Evolutionary conservation across 176 grass and related monocot genomes (phyloP).

Genomic region (sorghum (Sorghum bicolor)): Sorghum_bicolor_NCBIv3 NC_012873.2:62567501-62568000

Average conservation of each 20-base stretch:
- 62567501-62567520: conserved; percentile 3
- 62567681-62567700: conserved; percentile 82
- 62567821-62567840: conserved; percentile 93
- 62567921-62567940: neutral
- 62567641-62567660: conserved; percentile 65
- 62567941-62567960: conserved; percentile 35
- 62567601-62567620: conserved; percentile 85
- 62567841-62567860: conserved; percentile 93
- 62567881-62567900: conserved; percentile 81
- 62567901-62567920: conserved; percentile 50
- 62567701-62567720: conserved; percentile 89
- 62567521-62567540: neutral
- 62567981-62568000: conserved; percentile 15
- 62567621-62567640: conserved; percentile 92
- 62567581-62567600: conserved; percentile 12
- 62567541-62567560: conserved; percentile 5
- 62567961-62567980: conserved; percentile 23
- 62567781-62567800: conserved; percentile 50
- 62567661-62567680: conserved; percentile 71
- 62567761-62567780: conserved; percentile 85
- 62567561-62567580: neutral
- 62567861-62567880: conserved; percentile 91
- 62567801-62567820: conserved; percentile 72
- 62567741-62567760: conserved; percentile 80
- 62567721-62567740: conserved; percentile 78